Conservation (phyloP, 257 asterid genomes). For the Cynanchum wilfordii region DNA sequence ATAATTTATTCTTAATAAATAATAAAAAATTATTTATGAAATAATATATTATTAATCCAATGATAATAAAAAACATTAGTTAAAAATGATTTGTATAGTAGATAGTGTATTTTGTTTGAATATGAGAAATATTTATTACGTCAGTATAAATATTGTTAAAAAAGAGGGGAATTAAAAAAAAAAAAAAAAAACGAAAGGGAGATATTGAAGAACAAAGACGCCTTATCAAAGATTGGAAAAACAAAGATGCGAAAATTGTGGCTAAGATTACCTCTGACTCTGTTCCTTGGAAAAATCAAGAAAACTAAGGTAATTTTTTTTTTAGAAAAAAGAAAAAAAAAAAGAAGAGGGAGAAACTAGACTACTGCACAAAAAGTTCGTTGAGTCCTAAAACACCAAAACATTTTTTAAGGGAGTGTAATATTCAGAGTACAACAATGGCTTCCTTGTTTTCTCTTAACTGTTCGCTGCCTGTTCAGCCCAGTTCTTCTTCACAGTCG, state of each 20-base stretch:
- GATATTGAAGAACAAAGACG: too few relatives aligned
- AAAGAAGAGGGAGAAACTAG: background rate
- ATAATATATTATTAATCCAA: too few relatives aligned
- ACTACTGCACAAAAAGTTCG: background rate
- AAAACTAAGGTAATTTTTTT: background rate
- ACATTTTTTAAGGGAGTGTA: background rate
- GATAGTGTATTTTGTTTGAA: too few relatives aligned
- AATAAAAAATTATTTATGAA: too few relatives aligned
- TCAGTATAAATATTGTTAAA: background rate
- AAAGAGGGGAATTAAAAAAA: background rate
- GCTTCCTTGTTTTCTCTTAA: constrained; percentile 35
- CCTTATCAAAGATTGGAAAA: too few relatives aligned
- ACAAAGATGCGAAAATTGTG: background rate
- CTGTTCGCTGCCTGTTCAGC: constrained; percentile 42
- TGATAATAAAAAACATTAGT: too few relatives aligned
- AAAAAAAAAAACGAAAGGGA: too few relatives aligned
- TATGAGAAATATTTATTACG: too few relatives aligned
- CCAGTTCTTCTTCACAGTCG: constrained; percentile 18
- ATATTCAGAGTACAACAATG: constrained; percentile 10
- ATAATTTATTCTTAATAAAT: too few relatives aligned
- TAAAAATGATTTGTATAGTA: too few relatives aligned
- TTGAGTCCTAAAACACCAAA: too few relatives aligned
- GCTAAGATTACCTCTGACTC: background rate
- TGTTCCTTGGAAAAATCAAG: background rate
- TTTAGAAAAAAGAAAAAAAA: background rate